Base-by-base conservation (phyloP, 2,329 filamentous ascomycete species). In the Neofusicoccum sp. region DNA sequence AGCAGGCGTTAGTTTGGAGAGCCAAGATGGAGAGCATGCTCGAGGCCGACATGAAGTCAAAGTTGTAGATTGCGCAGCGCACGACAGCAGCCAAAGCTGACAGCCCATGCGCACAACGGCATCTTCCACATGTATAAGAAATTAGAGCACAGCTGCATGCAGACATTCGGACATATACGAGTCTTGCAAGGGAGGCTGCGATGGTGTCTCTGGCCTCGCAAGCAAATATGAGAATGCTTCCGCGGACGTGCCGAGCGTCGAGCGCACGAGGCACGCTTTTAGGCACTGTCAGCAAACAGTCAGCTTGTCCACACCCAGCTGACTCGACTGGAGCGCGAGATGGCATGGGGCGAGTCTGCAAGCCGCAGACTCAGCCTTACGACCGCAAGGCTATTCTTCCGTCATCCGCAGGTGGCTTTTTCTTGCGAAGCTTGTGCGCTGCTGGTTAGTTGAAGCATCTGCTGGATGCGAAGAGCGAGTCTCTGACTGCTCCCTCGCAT, bases 1-100 rank as follows among this genome's bases (percentile, higher is more conserved):
- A 70, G 45, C 62, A 60, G 40, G 73, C 69, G 6, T 62, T 68
- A 54, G 36, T 59, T 31, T 76, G 73, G 74, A 69, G 67, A 31
- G 53, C 64, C 47, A 72, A 65, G 47, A 70, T 76, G 43, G 64
- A 68, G 48, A 62, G 58, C 11, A 54, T 76, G 62, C 56, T 76
- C 57, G 72, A 76, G 60, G 45, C 38, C 20, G 16, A 12, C 24
- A n/a, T 53, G 12, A 16, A n/a, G 34, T 16, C 58, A 14, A 53
- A 16, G 11, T 14, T 60, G 16, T 53, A 51, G 31, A 51, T 41
- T 26, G 36, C 16, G 75, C 53, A 49, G 2, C 9, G 20, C 20
- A 20, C 20, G 20, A 20, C 20, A 20, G 20, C 20, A 20, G 20
- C 20, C 20, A 20, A 20, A 20, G 20, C 20, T 20, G 20, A 20